Conservation (phyloP, 106 monocot species). For the Vanilla planifolia region DNA sequence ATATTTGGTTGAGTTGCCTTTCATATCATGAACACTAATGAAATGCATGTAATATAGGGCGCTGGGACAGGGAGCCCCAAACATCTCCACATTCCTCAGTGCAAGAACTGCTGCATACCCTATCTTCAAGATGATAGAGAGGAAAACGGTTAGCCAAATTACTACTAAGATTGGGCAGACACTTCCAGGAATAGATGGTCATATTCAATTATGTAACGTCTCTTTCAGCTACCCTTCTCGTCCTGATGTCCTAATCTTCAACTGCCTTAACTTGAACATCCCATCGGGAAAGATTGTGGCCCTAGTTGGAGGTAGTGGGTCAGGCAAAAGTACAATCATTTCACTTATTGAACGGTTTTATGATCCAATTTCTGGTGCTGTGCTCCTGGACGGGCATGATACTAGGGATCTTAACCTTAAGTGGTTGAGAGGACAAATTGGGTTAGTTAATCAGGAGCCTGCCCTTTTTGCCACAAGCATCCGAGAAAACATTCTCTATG, state of each 20-base stretch:
- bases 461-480: slow-evolving; percentile 81
- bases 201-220: slow-evolving; percentile 64
- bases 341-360: slow-evolving; percentile 97
- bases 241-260: slow-evolving; percentile 67
- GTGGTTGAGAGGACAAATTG: slow-evolving; percentile 66
- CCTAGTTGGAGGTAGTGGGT: slow-evolving; percentile 92
- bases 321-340: slow-evolving; percentile 94
- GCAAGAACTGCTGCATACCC: slow-evolving; percentile 82
- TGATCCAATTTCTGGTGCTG: slow-evolving; percentile 58
- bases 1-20: not conserved
- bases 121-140: slow-evolving; percentile 95
- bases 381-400: slow-evolving; percentile 52
- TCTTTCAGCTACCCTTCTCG: slow-evolving; percentile 86
- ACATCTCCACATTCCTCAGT: slow-evolving; percentile 73
- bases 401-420: slow-evolving; percentile 56
- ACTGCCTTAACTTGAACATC: slow-evolving; percentile 57
- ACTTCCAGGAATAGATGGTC: slow-evolving; percentile 56
- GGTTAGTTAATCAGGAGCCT: slow-evolving; percentile 75
- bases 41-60: slow-evolving; percentile 50
- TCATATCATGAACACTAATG: not conserved
- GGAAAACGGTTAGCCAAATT: slow-evolving; percentile 28
- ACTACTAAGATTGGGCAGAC: slow-evolving; percentile 28
- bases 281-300: slow-evolving; percentile 84
- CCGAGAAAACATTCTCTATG: slow-evolving; percentile 73
- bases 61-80: slow-evolving; percentile 84